Conservation (phyloP, 768 basidiomycete species). For the Leccinum rimulosum region DNA sequence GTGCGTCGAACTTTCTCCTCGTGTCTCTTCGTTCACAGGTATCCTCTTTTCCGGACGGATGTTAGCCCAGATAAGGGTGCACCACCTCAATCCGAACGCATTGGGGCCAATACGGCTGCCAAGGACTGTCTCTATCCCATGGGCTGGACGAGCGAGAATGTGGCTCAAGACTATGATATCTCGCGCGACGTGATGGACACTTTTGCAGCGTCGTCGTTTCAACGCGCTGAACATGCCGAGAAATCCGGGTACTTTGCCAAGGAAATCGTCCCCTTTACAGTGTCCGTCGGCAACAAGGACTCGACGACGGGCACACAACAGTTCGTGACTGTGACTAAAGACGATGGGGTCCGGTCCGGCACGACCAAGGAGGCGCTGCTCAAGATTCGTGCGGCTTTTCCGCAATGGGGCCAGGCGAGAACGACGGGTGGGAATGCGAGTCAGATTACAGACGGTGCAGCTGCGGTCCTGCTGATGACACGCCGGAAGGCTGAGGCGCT, state of each 20-base stretch:
- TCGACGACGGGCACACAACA: slow-evolving; percentile 50
- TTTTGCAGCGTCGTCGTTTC: slow-evolving; percentile 72
- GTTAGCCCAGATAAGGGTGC: slow-evolving; percentile 63
- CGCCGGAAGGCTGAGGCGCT: slow-evolving; percentile 75
- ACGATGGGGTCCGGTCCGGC: slow-evolving; percentile 77
- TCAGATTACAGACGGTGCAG: slow-evolving; percentile 83
- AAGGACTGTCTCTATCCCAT: slow-evolving; percentile 68
- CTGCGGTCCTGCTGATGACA: slow-evolving; percentile 79
- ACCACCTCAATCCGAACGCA: slow-evolving; percentile 56
- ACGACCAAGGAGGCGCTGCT: slow-evolving; percentile 63
- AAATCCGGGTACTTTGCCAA: slow-evolving; percentile 58
- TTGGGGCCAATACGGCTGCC: slow-evolving; percentile 54
- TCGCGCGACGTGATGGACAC: slow-evolving; percentile 74
- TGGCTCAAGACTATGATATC: slow-evolving; percentile 70
- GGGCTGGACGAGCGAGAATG: slow-evolving; percentile 91
- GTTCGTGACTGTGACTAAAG: slow-evolving; percentile 56
- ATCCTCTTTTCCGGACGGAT: not conserved
- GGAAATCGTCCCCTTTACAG: slow-evolving; percentile 78
- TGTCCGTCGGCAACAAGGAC: slow-evolving; percentile 60
- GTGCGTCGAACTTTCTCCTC: slow-evolving; percentile 34
- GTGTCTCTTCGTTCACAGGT: not conserved
- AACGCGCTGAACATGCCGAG: slow-evolving; percentile 74
- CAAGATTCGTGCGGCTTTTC: slow-evolving; percentile 75
- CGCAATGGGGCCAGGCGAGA: slow-evolving; percentile 70
- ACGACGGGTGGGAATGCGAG: slow-evolving; percentile 88